Conservation (phyloP, 257 asterid genomes). For the Ehretia macrophylla region DNA sequence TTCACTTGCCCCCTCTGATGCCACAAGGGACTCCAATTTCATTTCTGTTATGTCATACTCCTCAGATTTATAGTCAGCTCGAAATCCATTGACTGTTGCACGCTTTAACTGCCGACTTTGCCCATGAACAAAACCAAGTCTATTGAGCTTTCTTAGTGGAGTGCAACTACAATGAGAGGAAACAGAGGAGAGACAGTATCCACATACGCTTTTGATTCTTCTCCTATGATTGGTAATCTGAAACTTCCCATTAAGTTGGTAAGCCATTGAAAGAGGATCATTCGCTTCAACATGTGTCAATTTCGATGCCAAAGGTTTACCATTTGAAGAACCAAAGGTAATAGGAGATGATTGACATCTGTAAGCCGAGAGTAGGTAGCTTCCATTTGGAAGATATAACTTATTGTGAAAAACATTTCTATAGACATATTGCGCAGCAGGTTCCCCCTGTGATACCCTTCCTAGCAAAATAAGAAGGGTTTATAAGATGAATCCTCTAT, state of each 20-base stretch:
- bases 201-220: conserved; percentile 34
- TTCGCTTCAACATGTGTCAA: conserved; percentile 25
- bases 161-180: conserved; percentile 29
- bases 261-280: conserved; percentile 18
- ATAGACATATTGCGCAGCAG: conserved; percentile 25
- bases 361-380: conserved; percentile 22
- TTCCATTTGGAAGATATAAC: conserved; percentile 28
- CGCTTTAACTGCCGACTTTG: conserved; percentile 37
- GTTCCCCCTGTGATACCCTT: conserved; percentile 33
- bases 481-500: conserved; percentile 9
- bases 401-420: conserved; percentile 28
- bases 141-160: conserved; percentile 41
- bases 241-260: conserved; percentile 26
- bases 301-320: conserved; percentile 26
- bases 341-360: conserved; percentile 22
- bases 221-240: conserved; percentile 27
- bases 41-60: conserved; percentile 60
- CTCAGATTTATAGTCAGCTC: conserved; percentile 76
- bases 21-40: conserved; percentile 35
- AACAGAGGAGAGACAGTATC: conserved; percentile 35
- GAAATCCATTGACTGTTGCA: conserved; percentile 43
- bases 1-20: conserved; percentile 59
- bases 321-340: conserved; percentile 27
- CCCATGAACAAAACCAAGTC: conserved; percentile 35
- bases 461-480: conserved; percentile 32